Evolutionary conservation across 345 rosid genomes (phyloP), one percentile per base, ranked within the genome.

Genomic region (Tarenaya hassleriana): DNA sequence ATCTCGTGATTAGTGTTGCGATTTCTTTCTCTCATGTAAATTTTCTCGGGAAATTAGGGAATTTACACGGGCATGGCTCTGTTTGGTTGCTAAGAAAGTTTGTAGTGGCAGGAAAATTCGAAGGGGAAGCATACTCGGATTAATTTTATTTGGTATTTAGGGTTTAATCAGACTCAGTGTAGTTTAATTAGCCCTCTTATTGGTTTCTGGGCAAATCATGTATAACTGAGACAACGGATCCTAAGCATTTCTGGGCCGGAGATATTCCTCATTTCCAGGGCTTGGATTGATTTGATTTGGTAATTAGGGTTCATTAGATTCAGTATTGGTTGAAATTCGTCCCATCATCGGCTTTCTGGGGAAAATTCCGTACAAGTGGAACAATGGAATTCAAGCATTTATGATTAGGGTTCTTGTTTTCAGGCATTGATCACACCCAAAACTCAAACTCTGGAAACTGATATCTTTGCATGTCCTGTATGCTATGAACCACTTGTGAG

Each of bases 401-500:
- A n/a, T n/a, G n/a, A n/a, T n/a, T n/a, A n/a, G n/a, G n/a, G n/a
- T n/a, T 57, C 47, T 51, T 41, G 54, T 16, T 48, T 19, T 35
- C 35, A 57, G 63, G 61, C 42, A 37, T 6, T 45, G 67, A 79
- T 14, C 12, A 60, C 52, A 60, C 71, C 52, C 68, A 61, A 52
- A 52, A 55, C 41, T 62, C 64, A 52, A 66, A 63, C 48, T 5
- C 41, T 60, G 66, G 81, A 79, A 33, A 74, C 47, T 31, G 82
- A 81, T 41, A 68, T 79, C 29, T 87, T 92, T 35, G 78, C 90
- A 8, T 92, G 96, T 53, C 95, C 96, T 24, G 75, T 84, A 14
- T 87, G 98, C 46, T 92, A 82, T 54, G 79, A 88, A 60, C 90
- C 95, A 15, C 79, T 87, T 35, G 51, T 79, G 63, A 82, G 95